Base-by-base conservation (phyloP, 2,329 filamentous ascomycete species). In the Arachnopeziza araneosa region DNA sequence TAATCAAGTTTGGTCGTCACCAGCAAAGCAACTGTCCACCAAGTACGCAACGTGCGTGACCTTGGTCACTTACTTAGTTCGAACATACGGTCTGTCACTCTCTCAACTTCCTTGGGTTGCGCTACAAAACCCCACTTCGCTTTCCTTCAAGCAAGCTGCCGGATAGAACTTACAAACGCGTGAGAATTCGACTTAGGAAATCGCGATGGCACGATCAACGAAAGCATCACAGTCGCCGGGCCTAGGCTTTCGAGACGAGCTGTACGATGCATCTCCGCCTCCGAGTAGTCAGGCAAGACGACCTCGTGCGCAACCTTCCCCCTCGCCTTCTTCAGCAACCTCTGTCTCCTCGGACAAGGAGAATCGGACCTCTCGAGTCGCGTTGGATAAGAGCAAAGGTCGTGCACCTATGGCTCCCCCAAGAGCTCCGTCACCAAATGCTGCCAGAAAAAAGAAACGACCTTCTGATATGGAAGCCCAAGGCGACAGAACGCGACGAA, bases 271-370 rank as follows among this genome's bases (percentile, higher is more conserved):
- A 49, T 68, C 70, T 21, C 69, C 71, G 4, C 64, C 56, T n/a
- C 70, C 69, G 30, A 21, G 24, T 14, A 62, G 54, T 48, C 55
- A 54, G 19, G 57, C 60, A 36, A 61, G 59, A 57, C 58, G 21
- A n/a, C 57, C 44, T 32, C 62, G 61, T 57, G 61, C 36, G 14
- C 53, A 60, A 48, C 50, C 55, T 8, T 65, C 67, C 24, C 61
- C 66, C 50, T 70, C 70, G 52, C 67, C 68, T 24, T 70, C 74
- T 10, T 74, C 77, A 21, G 67, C 72, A 10, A 67, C 68, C 9
- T 72, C 70, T 14, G 61, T 61, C 44, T 75, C 71, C 1, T 81
- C 80, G 6, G 79, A 82, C 65, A 82, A 81, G 66, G 80, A 82
- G 61, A 82, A 82, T 62, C 67, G 63, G 6, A 62, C 66, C 24